Base-by-base conservation (phyloP, 805 yeast species). In the Myxozyma geophila region DNA sequence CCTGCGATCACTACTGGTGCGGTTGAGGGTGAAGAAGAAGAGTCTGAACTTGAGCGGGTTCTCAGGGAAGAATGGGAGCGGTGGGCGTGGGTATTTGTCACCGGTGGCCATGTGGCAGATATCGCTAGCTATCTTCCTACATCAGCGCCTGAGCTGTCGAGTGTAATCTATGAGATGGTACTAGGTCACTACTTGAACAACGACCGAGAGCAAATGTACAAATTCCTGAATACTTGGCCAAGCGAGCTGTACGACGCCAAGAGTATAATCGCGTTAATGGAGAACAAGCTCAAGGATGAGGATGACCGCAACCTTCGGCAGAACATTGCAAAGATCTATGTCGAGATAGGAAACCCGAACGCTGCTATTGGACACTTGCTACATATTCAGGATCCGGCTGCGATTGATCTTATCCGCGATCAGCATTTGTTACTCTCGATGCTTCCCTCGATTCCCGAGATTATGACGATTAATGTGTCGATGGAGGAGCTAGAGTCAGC, bases 361-460 rank as follows among this genome's bases (percentile, higher is more conserved):
- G 79, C 80, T 40, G 92, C 97, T 1, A 85, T 88, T 7, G 80
- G 80, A 0, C 92, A 88, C 71, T 77, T 90, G 68, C 79, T 90
- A 13, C 74, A 73, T 17, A 74, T 88, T 35, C 78, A 81, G 66
- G 92, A 89, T 72, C 72, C 79, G 0, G 70, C 81, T 15, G 82
- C 86, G 0, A 72, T 92, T 50, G 79, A 81, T 44, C 83, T 90
- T 59, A 77, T 92, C 54, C 78, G 86, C 10, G 78, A 81, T 43
- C 81, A 87, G 71, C 93, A 91, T 70, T 75, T 93, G 37, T 50
- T 65, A 10, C 33, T 57, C 21, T 55, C 61, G n/a, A 56, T 65
- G 68, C 59, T 63, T 17, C 62, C 68, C 9, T 51, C 61, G 6
- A 59, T 67, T 35, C 62, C 92, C 0, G 75, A 77, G 1, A 67